A percentile compares a stretch with the other conserved stretches of the same genome.
Conservation (phyloP, 768 basidiomycete genomes). For the Pholiota conissans region DNA sequence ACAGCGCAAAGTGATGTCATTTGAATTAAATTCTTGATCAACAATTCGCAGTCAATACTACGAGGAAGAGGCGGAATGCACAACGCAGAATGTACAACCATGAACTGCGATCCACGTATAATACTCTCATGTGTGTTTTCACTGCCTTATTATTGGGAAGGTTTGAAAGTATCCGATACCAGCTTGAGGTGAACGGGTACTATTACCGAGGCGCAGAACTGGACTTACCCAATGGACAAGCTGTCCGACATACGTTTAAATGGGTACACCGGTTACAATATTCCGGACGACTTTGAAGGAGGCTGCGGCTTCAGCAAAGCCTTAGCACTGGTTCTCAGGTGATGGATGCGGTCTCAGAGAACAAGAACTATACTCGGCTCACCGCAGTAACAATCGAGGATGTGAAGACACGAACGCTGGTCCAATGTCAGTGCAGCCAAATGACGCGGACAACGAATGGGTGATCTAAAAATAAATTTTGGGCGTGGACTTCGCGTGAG, state of each 20-base stretch:
- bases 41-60: not conserved
- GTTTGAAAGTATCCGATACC: not conserved
- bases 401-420: conserved; percentile 5
- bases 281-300: not conserved
- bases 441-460: not conserved
- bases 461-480: not conserved
- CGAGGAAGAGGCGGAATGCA: too few species aligned
- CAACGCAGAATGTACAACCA: too few species aligned
- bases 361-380: not conserved
- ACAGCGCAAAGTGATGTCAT: not conserved
- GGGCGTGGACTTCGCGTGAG: conserved; percentile 7
- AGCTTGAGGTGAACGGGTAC: not conserved
- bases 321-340: conserved; percentile 1
- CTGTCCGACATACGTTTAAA: not conserved
- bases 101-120: too few species aligned
- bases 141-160: conserved; percentile 1
- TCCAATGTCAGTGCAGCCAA: conserved; percentile 1
- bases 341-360: not conserved
- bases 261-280: conserved; percentile 6
- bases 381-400: conserved; percentile 1
- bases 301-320: not conserved
- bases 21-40: not conserved
- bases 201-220: not conserved
- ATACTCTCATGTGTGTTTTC: conserved; percentile 2
- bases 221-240: not conserved